Base-by-base conservation (phyloP, 345 rosid genomes). In the Acer yangbiense region DNA sequence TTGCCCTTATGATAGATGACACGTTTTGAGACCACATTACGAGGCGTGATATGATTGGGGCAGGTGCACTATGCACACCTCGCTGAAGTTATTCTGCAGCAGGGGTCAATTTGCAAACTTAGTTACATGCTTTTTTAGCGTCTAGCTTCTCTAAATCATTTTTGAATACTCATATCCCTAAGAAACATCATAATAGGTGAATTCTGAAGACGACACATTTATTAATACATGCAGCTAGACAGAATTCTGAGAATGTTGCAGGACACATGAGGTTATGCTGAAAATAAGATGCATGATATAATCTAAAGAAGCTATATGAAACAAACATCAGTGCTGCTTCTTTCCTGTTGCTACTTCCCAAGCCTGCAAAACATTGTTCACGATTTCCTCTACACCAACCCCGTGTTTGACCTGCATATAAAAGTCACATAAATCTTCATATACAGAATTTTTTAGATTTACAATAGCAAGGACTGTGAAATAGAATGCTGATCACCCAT, bases 291-390 rank as follows among this genome's bases (percentile, higher is more conserved):
- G 9, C 48, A 50, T 18, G 7, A 70, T 7, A 62, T 8, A 63
- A 46, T 48, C 7, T 5, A 29, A 65, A 76, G 61, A 21, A 43
- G 66, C 27, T 9, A 44, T 6, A 11, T 5, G 61, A 25, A 65
- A 16, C 41, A 75, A 25, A 50, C 6, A 29, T 85, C 77, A 87
- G 63, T 44, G 84, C 46, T 84, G 90, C 79, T 85, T 88, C 79
- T 87, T 91, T 41, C 95, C 91, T 0, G 98, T 95, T 1, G 91
- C 90, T 9, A 76, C 86, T 82, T 93, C 98, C 98, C 98, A 95
- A 46, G 90, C 89, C 72, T 84, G 90, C 77, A 93, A 65, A 74
- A 94, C 52, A 66, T 94, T 94, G 76, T 91, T 91, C 65, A 89
- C 97, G 9, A 96, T 94, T 66, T 85, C 94, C 81, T 87, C 92